A percentile compares a stretch with the other conserved stretches of the same genome.
Conservation (phyloP, 306 rosid genomes). For the Hippophae tibetana region DNA sequence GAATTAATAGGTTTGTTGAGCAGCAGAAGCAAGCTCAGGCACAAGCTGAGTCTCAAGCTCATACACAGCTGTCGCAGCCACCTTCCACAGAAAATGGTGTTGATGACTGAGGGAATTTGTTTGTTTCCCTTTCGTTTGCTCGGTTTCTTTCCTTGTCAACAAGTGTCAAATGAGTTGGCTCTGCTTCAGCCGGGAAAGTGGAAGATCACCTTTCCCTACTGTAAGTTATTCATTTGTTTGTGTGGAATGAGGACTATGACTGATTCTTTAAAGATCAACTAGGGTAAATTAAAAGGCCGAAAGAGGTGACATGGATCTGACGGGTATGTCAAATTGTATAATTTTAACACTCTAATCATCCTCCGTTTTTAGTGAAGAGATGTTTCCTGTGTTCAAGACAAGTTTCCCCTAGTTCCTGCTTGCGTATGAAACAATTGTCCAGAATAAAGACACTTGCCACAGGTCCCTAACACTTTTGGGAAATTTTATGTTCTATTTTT, state of each 20-base stretch:
- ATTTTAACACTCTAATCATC: constrained; percentile 44
- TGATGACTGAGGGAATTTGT: constrained; percentile 35
- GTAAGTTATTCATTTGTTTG: constrained; percentile 56
- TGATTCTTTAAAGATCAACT: constrained; percentile 17
- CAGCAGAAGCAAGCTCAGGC: constrained; percentile 42
- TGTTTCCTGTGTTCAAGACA: constrained; percentile 30
- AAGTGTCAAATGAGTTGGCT: constrained; percentile 31
- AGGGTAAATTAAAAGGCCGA: constrained; percentile 5
- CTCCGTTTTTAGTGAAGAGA: constrained; percentile 72
- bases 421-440: too few species aligned
- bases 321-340: constrained; percentile 26
- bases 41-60: constrained; percentile 40
- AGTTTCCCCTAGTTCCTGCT: too few species aligned
- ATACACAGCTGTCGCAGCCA: constrained; percentile 31
- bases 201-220: constrained; percentile 75
- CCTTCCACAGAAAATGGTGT: constrained; percentile 26
- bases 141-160: constrained; percentile 16
- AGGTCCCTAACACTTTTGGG: too few species aligned
- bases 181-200: constrained; percentile 47
- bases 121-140: constrained; percentile 1
- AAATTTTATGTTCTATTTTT: too few species aligned
- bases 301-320: constrained; percentile 11
- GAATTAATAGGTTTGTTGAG: constrained; percentile 61
- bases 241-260: constrained; percentile 35
- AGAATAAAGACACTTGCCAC: too few species aligned